Evolutionary conservation across 1,284 basidiomycete genomes (phyloP), one percentile per base, ranked within the genome.

Genomic region (Puccinia brachypodii): DNA sequence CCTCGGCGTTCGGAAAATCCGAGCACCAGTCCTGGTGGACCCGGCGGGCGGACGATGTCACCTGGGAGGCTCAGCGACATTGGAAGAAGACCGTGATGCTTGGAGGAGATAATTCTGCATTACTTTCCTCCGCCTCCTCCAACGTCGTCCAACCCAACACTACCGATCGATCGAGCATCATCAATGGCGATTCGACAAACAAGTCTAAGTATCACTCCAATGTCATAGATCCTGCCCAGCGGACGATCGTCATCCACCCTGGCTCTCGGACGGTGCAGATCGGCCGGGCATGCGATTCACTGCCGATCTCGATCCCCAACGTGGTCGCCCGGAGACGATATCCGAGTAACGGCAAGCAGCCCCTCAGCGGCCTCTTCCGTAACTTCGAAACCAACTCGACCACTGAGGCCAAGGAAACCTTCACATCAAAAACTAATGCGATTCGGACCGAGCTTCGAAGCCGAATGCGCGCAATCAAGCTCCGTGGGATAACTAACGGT

Each of bases 251-350:
- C 53, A 93, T 99, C 80, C 97, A 99, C 85, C 95, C 94, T 1
- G 97, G 97, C 33, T 96, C 95, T 1, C 90, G 93, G 38, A 92
- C 89, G 85, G 88, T 98, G 47, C 91, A 95, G 38, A 91, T 99
- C 69, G 97, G 97, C 36, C 90, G 91, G 84, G 95, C 96, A 0
- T 93, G 92, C n/a, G 95, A 98, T 85, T 90, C 93, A 38, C 91
- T 89, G 47, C 95, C 95, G 13, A 85, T 91, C 33, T 87, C 90
- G 11, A 87, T 96, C 25, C 92, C 93, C 1, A 92, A 90, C 85
- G 92, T 94, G 36, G 91, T 96, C 83, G 95, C 94, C 2, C 85
- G 88, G 40, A 82, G 82, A 64, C 71, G 73, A 6, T 74, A 80
- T 0, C 42, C 74, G 11, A 28, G 40, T 40, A 58, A 47, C 14